Evolutionary conservation across 2,329 filamentous ascomycete species (phyloP), one percentile per base, ranked within the genome.

Genomic region (Alternaria infectoria): DNA sequence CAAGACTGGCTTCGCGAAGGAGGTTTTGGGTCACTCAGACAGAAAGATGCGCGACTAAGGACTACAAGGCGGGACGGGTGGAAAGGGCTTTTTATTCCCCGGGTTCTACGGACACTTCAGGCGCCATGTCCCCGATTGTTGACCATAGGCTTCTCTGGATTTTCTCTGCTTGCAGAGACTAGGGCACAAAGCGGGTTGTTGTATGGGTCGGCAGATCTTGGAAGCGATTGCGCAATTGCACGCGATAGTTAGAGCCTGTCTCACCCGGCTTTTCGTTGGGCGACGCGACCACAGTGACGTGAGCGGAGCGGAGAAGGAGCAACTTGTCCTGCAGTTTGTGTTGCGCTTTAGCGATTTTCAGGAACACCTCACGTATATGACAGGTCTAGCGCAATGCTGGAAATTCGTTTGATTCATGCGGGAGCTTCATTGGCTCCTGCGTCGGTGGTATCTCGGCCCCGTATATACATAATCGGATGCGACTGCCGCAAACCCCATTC

Each of bases 201-300:
- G 70, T 72, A 69, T 72, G 71, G 71, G 61, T 69, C 76, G 72
- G 71, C 69, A 69, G 68, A 73, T 73, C 67, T 77, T 75, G 74
- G 74, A 68, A 62, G 65, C 74, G 75, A 78, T 78, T 75, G 76
- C 77, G 77, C 75, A 74, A 79, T 79, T 71, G 74, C 75, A 76
- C 76, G 75, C 68, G 73, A 71, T 73, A 70, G 61, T 68, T 61
- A 68, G 52, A 65, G 64, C 55, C 60, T 58, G 60, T 57, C 50
- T 50, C 51, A 36, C 61, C 54, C 52, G 60, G 40, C 49, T 45
- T 50, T 52, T 15, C 57, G 25, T 58, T 60, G 51, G 36, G 57
- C 25, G n/a, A 23, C 50, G 32, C 45, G 17, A 56, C 50, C 6
- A 11, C 49, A 36, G 59, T 59, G 64, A 65, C 63, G 65, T 66